A percentile compares a stretch with the other conserved stretches of the same genome.
Evolutionary conservation across 768 basidiomycete species (phyloP).

Genomic region (Epithele typhae): DNA sequence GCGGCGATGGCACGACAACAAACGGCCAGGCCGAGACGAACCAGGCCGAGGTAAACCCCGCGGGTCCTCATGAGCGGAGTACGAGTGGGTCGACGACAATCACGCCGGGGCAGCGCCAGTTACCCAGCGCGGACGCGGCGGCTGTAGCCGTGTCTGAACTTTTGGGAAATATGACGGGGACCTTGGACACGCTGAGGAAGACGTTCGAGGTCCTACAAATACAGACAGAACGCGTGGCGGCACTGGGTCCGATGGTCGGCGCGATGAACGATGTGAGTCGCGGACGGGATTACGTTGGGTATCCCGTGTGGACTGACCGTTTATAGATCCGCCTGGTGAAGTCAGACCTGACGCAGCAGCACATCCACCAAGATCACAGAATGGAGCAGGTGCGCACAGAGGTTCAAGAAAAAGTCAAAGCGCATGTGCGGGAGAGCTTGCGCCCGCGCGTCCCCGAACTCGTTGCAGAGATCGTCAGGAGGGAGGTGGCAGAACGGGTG

Average conservation of each 20-base stretch:
- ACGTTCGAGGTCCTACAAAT: conserved; percentile 42
- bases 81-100: no score
- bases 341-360: conserved; percentile 35
- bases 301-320: background rate
- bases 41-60: no score
- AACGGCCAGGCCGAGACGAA: no score
- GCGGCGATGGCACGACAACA: no score
- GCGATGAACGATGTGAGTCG: conserved; percentile 42
- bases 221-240: conserved; percentile 42
- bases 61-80: no score
- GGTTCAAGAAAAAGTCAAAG: conserved; percentile 38
- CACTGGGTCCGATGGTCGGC: conserved; percentile 41
- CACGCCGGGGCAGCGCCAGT: no score
- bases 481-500: background rate
- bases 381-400: conserved; percentile 31
- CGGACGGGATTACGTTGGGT: conserved; percentile 7
- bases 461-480: conserved; percentile 30
- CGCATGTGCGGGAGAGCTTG: conserved; percentile 37
- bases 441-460: conserved; percentile 32
- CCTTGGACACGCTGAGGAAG: conserved; percentile 34
- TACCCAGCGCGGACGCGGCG: background rate
- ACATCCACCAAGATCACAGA: conserved; percentile 34
- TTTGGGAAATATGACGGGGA: conserved; percentile 41
- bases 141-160: conserved; percentile 29
- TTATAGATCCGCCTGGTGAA: conserved; percentile 40